Base-by-base conservation (phyloP, 768 basidiomycete species). In the Lentinula lateritia region DNA sequence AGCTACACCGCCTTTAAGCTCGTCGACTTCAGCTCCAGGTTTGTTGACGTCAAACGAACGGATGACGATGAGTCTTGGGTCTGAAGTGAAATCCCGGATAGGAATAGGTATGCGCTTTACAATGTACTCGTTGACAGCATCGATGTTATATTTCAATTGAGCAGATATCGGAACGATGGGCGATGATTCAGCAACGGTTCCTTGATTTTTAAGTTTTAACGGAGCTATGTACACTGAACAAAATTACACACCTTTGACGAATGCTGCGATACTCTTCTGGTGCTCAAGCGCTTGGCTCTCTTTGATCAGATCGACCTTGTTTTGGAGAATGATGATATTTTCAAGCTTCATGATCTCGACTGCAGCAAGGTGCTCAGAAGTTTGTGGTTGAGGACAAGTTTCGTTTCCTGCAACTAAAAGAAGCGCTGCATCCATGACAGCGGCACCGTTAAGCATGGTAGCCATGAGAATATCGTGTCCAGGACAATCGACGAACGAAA, bases 381-480 rank as follows among this genome's bases (percentile, higher is more conserved):
- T 99, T 75, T 99, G 97, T 1, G 97, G 97, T 71, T 99, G 97
- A 1, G 96, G 97, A 74, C 97, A 98, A 2, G 94, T 93, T 81
- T 99, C 97, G 76, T 99, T 99, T 34, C 92, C 97, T 20, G 97
- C 97, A 62, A 99, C 86, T 58, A 99, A 88, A 1, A 99, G 83
- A 0, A 98, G 79, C 5, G 97, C 97, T 58, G 95, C 97, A 76
- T 98, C 95, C 97, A 98, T 99, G 80, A 98, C 96, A 9, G 97
- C 97, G 45, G 97, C 97, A 74, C 96, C 97, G 83, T 98, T 98
- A 67, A 99, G 81, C 97, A 99, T 99, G 65, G 96, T 99, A 55
- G 97, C 97, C 97, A 99, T 99, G 74, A 99, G 88, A 87, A 99
- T 98, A 75, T 98, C 95, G 85, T 96, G 95, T 64, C 95, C 93